phyloP scores from a whole-genome alignment of 257 asterid genomes.

The Penstemon eatonii region DNA sequence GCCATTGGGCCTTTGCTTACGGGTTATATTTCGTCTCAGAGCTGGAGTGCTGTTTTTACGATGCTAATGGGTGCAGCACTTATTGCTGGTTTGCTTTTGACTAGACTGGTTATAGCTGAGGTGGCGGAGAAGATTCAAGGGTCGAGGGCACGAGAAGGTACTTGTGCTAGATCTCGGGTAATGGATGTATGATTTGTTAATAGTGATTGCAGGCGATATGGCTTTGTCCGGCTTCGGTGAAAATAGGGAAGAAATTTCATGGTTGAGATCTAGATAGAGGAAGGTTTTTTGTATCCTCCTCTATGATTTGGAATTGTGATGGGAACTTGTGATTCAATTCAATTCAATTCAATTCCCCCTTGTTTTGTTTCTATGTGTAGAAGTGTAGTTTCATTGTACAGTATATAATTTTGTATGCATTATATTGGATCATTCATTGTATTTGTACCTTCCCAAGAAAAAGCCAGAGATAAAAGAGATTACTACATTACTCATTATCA shows the following conservation, averaged over 20 bases:
- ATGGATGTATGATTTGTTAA: constrained; percentile 50
- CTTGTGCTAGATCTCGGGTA: constrained; percentile 21
- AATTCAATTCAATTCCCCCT: background rate
- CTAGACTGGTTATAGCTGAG: constrained; percentile 88
- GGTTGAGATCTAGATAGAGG: background rate
- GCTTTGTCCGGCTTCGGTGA: too few relatives aligned
- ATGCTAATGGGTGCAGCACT: constrained; percentile 94
- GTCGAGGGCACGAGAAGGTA: constrained; percentile 31
- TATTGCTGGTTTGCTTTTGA: constrained; percentile 77
- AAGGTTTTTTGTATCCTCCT: constrained; percentile 32
- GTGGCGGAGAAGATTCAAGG: constrained; percentile 66
- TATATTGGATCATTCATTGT: constrained; percentile 12
- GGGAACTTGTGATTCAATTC: constrained; percentile 3
- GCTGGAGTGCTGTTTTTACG: constrained; percentile 88
- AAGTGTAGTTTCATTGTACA: constrained; percentile 29
- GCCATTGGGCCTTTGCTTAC: constrained; percentile 92
- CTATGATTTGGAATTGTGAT: constrained; percentile 17
- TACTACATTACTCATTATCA: too few relatives aligned
- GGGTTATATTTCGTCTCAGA: constrained; percentile 77
- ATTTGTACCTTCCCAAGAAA: background rate
- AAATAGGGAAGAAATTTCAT: too few relatives aligned
- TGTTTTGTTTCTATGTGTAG: constrained; percentile 5
- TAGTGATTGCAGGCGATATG: background rate
- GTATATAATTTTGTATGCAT: constrained; percentile 20
- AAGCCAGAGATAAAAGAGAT: too few relatives aligned